Evolutionary conservation across 208 protist genomes (phyloP).

Genomic region (Crithidia brevicula): DNA sequence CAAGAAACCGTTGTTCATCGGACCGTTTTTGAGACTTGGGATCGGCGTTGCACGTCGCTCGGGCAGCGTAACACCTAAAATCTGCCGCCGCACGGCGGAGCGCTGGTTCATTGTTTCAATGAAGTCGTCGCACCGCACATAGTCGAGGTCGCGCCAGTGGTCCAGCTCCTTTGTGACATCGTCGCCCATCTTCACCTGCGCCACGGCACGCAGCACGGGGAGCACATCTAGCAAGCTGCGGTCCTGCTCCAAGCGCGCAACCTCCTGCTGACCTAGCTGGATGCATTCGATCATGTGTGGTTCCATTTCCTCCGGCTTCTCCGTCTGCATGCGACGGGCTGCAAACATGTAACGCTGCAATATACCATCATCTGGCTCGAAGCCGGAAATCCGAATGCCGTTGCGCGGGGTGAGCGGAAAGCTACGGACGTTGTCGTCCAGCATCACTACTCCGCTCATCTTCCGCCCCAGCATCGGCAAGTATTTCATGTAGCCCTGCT

Average conservation of each 20-base stretch:
- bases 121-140: constrained; percentile 83
- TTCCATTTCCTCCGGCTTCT: constrained; percentile 29
- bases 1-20: constrained; percentile 59
- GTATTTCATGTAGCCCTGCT: constrained; percentile 87
- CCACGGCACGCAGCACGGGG: constrained; percentile 65
- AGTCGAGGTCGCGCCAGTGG: constrained; percentile 78
- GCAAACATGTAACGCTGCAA: constrained; percentile 57
- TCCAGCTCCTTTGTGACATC: constrained; percentile 76
- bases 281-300: constrained; percentile 27
- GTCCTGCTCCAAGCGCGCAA: constrained; percentile 55
- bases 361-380: constrained; percentile 55
- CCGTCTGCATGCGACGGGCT: constrained; percentile 23
- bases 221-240: constrained; percentile 68
- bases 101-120: constrained; percentile 69
- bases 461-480: constrained; percentile 85
- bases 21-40: constrained; percentile 43
- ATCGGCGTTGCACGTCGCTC: constrained; percentile 47
- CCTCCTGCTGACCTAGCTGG: constrained; percentile 44
- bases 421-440: constrained; percentile 90
- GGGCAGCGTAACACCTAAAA: constrained; percentile 53
- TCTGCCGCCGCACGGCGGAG: constrained; percentile 52
- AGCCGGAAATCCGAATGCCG: constrained; percentile 69
- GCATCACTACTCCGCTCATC: constrained; percentile 64
- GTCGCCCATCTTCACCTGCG: constrained; percentile 31
- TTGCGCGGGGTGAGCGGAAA: constrained; percentile 87